Conservation (phyloP, 1,284 basidiomycete genomes). For the Pisolithus thermaeus region DNA sequence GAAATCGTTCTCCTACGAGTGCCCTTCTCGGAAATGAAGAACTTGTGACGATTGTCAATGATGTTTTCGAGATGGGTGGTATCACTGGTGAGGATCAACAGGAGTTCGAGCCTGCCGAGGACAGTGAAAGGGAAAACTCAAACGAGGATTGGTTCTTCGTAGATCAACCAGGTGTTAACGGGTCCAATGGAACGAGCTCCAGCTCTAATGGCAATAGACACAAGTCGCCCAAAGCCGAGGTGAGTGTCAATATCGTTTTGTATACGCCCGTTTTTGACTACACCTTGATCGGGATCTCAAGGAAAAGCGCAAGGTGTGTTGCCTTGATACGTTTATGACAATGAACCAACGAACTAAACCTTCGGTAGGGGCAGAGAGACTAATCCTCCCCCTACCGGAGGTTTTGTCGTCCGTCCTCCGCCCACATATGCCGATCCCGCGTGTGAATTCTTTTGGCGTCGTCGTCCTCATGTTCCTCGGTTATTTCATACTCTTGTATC, state of each 20-base stretch:
- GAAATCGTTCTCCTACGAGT: conserved; percentile 30
- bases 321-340: not conserved
- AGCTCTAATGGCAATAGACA: not conserved
- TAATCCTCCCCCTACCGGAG: not conserved
- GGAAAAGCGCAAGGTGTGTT: not conserved
- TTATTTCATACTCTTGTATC: not conserved
- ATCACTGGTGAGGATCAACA: not conserved
- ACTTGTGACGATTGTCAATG: conserved; percentile 31
- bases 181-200: not conserved
- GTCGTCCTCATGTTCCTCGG: not conserved
- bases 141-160: not conserved
- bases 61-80: conserved; percentile 15
- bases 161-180: not conserved
- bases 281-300: not conserved
- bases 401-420: not conserved
- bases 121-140: not conserved
- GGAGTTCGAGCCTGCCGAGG: not conserved
- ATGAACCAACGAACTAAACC: not conserved
- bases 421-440: not conserved
- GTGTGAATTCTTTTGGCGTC: not conserved
- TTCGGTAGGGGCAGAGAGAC: not conserved
- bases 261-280: not conserved
- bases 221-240: no score
- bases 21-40: conserved; percentile 33
- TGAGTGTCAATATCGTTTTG: not conserved